These are phyloP conservation scores for Colletotrichum brevisporum DNA, from an alignment of 2,329 filamentous ascomycete genomes.

Conservation along the genomic window DNA sequence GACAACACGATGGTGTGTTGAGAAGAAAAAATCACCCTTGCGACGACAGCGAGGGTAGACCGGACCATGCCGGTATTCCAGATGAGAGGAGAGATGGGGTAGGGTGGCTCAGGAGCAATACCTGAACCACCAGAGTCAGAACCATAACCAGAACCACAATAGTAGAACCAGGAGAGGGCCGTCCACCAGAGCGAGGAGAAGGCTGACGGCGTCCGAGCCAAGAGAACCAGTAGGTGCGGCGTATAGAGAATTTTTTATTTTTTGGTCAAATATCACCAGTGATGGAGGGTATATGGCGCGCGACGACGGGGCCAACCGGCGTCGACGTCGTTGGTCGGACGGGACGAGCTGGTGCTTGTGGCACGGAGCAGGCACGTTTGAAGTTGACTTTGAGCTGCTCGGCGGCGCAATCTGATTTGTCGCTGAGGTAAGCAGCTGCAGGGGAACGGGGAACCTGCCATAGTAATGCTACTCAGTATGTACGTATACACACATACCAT, in stretches of 20 bases:
- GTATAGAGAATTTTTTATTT: background rate
- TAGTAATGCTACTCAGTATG: no score
- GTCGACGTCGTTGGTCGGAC: constrained; percentile 29
- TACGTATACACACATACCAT: no score
- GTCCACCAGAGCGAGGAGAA: constrained; percentile 2
- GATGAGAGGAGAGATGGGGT: constrained; percentile 3
- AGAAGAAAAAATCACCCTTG: constrained; percentile 10
- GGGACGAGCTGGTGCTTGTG: constrained; percentile 43
- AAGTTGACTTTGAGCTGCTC: constrained; percentile 56
- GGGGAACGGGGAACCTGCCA: constrained; percentile 21
- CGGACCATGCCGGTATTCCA: constrained; percentile 19
- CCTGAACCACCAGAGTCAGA: constrained; percentile 19
- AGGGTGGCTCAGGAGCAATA: background rate
- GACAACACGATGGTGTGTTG: constrained; percentile 21
- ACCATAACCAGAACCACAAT: constrained; percentile 1
- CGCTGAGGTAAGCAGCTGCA: constrained; percentile 45
- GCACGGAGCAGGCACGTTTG: constrained; percentile 54
- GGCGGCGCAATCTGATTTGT: constrained; percentile 46
- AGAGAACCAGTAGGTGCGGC: background rate
- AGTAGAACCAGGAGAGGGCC: background rate
- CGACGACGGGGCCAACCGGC: constrained; percentile 22
- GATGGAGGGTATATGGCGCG: constrained; percentile 41
- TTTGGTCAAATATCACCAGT: constrained; percentile 23
- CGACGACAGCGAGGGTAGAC: constrained; percentile 16
- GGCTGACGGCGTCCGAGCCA: background rate